Base-by-base conservation (phyloP, 148 eudicot genomes). In the Fagopyrum homotropicum region DNA sequence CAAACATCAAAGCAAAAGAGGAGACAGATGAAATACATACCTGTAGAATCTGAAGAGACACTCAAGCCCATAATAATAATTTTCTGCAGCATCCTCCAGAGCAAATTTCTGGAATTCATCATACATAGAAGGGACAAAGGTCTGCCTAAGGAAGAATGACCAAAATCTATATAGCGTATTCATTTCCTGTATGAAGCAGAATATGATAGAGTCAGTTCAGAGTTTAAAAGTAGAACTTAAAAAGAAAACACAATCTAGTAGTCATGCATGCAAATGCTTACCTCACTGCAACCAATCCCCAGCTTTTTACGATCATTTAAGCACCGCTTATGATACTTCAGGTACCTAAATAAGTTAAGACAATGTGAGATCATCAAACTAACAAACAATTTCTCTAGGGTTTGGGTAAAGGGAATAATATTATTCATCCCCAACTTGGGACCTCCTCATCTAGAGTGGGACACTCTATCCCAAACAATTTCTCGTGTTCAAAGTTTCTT, bases 221-320 rank as follows among this genome's bases (percentile, higher is more conserved):
- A 30, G 12, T 35, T 35, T 7, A 4, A 56, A 22, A 45, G 45
- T 4, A 49, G 46, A 79, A 54, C 55, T 66, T 9, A 22, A 46
- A 7, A 29, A 30, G 56, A 17, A 40, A n/a, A 9, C 55, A 57
- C 19, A 45, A 14, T 9, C 2, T 57, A 22, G 8, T 57, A 22
- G 8, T 6, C 30, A 73, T 49, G 19, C 12, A n/a, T 44, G 73
- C 22, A 72, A 49, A 16, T 50, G 11, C 64, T 85, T 77, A 94
- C 98, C 97, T 94, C 97, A 76, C 98, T 94, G 87, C 92, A 86
- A 49, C 98, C 98, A 75, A 90, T 77, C 63, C 98, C 98, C 69
- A 84, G 60, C 82, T 92, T 94, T 85, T 87, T 94, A 51, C 98
- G 86, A 30, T 94, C 98, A 80, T 69, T 83, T 9, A 94, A 88